Conservation (phyloP, 2,329 filamentous ascomycete genomes). For the Beauveria sp. region DNA sequence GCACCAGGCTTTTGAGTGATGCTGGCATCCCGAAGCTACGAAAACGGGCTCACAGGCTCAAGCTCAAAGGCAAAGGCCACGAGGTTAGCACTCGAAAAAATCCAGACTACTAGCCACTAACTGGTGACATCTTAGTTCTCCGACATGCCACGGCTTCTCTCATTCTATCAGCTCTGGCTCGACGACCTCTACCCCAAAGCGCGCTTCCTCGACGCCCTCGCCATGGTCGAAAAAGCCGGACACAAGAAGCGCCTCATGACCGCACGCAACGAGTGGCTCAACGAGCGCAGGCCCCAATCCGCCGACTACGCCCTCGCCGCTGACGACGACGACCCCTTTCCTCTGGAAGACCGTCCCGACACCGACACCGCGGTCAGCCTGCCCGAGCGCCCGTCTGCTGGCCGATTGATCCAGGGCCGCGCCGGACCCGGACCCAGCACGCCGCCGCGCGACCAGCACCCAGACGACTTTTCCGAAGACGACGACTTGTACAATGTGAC, state of each 20-base stretch:
- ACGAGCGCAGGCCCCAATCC: slow-evolving; percentile 57
- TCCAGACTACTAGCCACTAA: background rate
- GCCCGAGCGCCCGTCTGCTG: slow-evolving; percentile 17
- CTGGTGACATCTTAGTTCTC: slow-evolving; percentile 52
- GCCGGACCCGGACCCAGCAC: slow-evolving; percentile 19
- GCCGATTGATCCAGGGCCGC: slow-evolving; percentile 4
- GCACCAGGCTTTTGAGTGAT: slow-evolving; percentile 64
- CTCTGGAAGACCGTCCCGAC: background rate
- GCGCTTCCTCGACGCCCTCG: slow-evolving; percentile 81
- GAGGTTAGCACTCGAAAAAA: slow-evolving; percentile 49
- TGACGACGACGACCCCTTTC: slow-evolving; percentile 20
- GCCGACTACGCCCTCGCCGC: slow-evolving; percentile 18
- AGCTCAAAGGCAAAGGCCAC: slow-evolving; percentile 87
- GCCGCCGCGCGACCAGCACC: slow-evolving; percentile 19
- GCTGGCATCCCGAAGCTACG: slow-evolving; percentile 78
- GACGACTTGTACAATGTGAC: slow-evolving; percentile 51
- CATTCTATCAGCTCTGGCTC: slow-evolving; percentile 93
- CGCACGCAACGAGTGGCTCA: slow-evolving; percentile 75
- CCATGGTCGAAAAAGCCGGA: slow-evolving; percentile 88
- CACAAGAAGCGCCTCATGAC: slow-evolving; percentile 73
- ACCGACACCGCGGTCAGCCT: slow-evolving; percentile 15
- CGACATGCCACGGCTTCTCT: slow-evolving; percentile 73
- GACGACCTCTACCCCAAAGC: slow-evolving; percentile 94
- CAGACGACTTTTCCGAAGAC: slow-evolving; percentile 32
- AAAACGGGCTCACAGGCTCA: slow-evolving; percentile 61